Evolutionary conservation across 768 basidiomycete genomes (phyloP).

Genomic region (Coprinopsis cinerea): DNA sequence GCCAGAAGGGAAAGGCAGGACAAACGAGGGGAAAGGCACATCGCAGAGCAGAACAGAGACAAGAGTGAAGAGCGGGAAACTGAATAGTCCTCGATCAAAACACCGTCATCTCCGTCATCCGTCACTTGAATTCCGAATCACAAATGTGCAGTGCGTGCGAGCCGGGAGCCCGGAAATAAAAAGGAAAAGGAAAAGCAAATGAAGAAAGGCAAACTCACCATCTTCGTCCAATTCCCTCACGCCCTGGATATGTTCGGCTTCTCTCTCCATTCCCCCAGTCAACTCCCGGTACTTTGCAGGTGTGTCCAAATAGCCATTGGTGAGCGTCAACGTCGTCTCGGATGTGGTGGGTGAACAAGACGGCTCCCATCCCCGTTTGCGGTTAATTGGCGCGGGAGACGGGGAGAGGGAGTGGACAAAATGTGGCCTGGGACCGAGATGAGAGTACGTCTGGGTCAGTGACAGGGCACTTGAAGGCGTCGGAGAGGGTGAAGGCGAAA

Average conservation of each 20-base stretch:
- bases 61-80: no score
- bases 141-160: no score
- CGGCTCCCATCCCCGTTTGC: slow-evolving; percentile 74
- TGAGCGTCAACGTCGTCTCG: slow-evolving; percentile 44
- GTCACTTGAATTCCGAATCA: no score
- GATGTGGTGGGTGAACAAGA: slow-evolving; percentile 50
- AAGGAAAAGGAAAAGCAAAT: neutral
- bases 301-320: slow-evolving; percentile 63
- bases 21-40: no score
- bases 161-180: neutral
- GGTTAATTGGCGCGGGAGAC: slow-evolving; percentile 36
- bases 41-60: no score
- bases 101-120: no score
- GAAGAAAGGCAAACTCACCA: slow-evolving; percentile 18
- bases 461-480: slow-evolving; percentile 5
- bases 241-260: slow-evolving; percentile 19
- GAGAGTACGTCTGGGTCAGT: slow-evolving; percentile 3
- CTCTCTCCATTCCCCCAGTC: slow-evolving; percentile 30
- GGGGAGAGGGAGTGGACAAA: slow-evolving; percentile 22
- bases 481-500: slow-evolving; percentile 18
- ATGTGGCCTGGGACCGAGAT: slow-evolving; percentile 1
- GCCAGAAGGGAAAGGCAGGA: no score
- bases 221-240: slow-evolving; percentile 21
- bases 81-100: no score
- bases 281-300: slow-evolving; percentile 57